Evolutionary conservation across 768 basidiomycete genomes (phyloP).

Genomic region (Macrocybe gigantea): DNA sequence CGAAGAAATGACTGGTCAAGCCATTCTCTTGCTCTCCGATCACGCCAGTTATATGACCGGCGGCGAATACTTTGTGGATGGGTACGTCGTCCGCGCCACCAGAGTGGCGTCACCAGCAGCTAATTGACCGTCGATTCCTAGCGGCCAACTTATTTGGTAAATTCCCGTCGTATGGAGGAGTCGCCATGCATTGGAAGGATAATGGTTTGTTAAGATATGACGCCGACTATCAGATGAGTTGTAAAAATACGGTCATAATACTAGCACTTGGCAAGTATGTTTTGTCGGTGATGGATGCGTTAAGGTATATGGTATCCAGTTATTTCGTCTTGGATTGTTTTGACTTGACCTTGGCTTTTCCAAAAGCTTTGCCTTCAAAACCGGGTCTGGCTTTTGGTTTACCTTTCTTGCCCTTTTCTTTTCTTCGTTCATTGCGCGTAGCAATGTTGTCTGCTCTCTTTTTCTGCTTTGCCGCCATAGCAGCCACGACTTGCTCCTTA

Average conservation of each 20-base stretch:
- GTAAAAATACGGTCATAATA: no score
- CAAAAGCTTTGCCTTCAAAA: conserved; percentile 82
- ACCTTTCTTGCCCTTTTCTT: conserved; percentile 57
- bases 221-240: no score
- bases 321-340: conserved; percentile 25
- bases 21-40: conserved; percentile 46
- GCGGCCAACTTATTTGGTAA: conserved; percentile 26
- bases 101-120: background rate
- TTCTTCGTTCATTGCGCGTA: conserved; percentile 70
- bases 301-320: no score
- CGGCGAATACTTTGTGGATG: conserved; percentile 50
- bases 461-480: conserved; percentile 84
- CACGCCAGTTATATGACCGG: conserved; percentile 54
- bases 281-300: no score
- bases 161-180: no score
- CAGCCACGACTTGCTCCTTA: conserved; percentile 67
- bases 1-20: conserved; percentile 51
- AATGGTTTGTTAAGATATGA: no score
- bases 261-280: no score
- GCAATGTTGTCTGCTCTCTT: conserved; percentile 91
- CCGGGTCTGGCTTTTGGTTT: conserved; percentile 71
- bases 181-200: no score
- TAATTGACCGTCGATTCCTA: conserved; percentile 1
- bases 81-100: conserved; percentile 26
- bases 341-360: conserved; percentile 40